Base-by-base conservation (phyloP, 176 grass and related monocot species). In the Avena atlantica region DNA sequence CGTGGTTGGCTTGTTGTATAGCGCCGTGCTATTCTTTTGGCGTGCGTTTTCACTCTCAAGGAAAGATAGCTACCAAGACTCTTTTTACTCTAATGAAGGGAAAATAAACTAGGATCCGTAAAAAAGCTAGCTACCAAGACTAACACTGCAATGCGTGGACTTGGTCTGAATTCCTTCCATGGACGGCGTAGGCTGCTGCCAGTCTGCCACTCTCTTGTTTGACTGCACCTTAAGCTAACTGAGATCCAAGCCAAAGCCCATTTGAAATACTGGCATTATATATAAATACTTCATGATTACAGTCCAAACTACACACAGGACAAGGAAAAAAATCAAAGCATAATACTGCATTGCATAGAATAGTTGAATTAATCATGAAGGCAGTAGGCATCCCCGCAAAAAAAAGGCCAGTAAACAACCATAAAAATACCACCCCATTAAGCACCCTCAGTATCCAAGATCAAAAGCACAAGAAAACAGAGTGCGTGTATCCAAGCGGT, bases 401-500 rank as follows among this genome's bases (percentile, higher is more conserved):
- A 56, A 17, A 17, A 56, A 56, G 53, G 16, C 16, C 8, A 19
- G 52, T 16, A 16, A 55, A 3, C 53, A 19, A 19, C 53, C 53
- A 51, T 51, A 75, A 21, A 51, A 51, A 25, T 25, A 51, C 45
- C 24, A 24, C 70, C 70, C 19, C 20, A 14, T 74, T 47, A 51
- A 75, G 72, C 47, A 75, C 25, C 71, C 47, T 74, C 47, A 51
- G 23, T 15, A 75, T 74, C 71, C 45, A 15, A 74, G 71, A 74
- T 24, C 23, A 51, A 2, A 50, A 50, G 12, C 24, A 29, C 21
- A 75, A 16, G 73, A 76, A 29, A 76, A 76, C 23, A 76, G 24
- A 76, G 48, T 29, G 24, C 12, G 71, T 74, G 23, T 29, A 53
- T 76, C 48, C 48, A 53, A 50, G 47, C 25, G 45, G 21, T 2